phyloP scores from a whole-genome alignment of 2,329 filamentous ascomycete species.

The Hypoxylon sp. region DNA sequence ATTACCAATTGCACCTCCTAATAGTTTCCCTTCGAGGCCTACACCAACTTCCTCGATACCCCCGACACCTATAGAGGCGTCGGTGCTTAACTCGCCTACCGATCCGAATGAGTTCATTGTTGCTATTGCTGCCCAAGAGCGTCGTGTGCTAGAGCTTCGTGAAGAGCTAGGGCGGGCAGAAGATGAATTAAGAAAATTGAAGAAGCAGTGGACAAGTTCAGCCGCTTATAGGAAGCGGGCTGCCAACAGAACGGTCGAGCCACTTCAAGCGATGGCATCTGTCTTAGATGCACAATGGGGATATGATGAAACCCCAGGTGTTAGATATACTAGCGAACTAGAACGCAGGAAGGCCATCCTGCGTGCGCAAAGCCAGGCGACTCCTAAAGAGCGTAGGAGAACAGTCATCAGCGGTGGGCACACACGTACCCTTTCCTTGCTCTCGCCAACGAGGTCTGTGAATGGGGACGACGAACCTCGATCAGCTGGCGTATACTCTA shows the following conservation, averaged over 20 bases:
- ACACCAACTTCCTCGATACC: constrained; percentile 65
- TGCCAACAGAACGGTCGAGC: constrained; percentile 73
- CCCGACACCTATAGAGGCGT: constrained; percentile 65
- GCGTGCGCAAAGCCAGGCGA: constrained; percentile 61
- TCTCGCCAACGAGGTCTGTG: constrained; percentile 75
- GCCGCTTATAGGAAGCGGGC: constrained; percentile 83
- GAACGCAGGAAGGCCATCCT: constrained; percentile 81
- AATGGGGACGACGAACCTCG: constrained; percentile 63
- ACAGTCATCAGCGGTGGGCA: constrained; percentile 79
- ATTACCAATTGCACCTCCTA: constrained; percentile 71
- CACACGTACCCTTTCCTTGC: constrained; percentile 78
- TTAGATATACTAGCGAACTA: constrained; percentile 70
- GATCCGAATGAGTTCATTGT: constrained; percentile 82
- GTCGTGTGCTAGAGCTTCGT: constrained; percentile 88
- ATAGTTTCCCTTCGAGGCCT: constrained; percentile 66
- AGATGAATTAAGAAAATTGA: constrained; percentile 79
- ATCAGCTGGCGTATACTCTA: constrained; percentile 54
- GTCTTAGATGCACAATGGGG: constrained; percentile 43
- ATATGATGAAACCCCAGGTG: constrained; percentile 59
- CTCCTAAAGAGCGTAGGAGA: constrained; percentile 62
- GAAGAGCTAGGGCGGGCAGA: constrained; percentile 92
- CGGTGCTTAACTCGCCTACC: constrained; percentile 61
- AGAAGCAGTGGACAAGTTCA: constrained; percentile 84
- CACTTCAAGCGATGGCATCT: constrained; percentile 61
- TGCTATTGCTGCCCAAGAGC: constrained; percentile 91